These are phyloP conservation scores for Trichoderma asperelloides DNA, from an alignment of 495 filamentous ascomycete genomes.

Conservation along the genomic window DNA sequence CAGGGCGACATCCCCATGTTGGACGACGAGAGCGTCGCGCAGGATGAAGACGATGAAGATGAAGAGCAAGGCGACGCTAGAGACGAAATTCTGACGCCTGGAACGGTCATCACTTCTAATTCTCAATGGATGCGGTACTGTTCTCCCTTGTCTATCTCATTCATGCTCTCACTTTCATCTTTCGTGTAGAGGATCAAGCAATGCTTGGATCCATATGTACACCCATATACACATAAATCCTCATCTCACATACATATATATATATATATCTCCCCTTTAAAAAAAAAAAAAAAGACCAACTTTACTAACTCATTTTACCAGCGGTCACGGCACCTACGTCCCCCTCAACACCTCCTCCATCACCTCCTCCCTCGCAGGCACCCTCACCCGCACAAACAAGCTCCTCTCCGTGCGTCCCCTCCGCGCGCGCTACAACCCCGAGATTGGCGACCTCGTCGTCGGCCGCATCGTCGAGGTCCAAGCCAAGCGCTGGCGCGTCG, in stretches of 20 bases:
- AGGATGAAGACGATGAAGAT: slow-evolving; percentile 23
- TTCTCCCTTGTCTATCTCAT: background rate
- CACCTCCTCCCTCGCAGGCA: slow-evolving; percentile 78
- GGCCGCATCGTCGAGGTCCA: slow-evolving; percentile 91
- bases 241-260: background rate
- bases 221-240: too few relatives aligned
- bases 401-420: slow-evolving; percentile 82
- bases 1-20: slow-evolving; percentile 56
- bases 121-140: slow-evolving; percentile 89
- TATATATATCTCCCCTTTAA: background rate
- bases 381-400: slow-evolving; percentile 86
- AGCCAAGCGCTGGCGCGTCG: slow-evolving; percentile 83
- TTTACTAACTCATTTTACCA: slow-evolving; percentile 17
- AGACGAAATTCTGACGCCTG: slow-evolving; percentile 68
- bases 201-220: too few relatives aligned
- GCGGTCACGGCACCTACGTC: slow-evolving; percentile 76
- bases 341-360: slow-evolving; percentile 55
- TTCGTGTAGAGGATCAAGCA: background rate
- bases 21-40: slow-evolving; percentile 15
- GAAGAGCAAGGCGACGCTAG: slow-evolving; percentile 1
- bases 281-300: background rate
- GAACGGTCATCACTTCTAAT: slow-evolving; percentile 79
- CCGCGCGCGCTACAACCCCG: slow-evolving; percentile 86
- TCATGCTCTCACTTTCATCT: background rate
- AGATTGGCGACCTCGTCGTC: slow-evolving; percentile 91